These are phyloP conservation scores for Schizochytrium sp. DNA, from an alignment of 108 stramenopile species.

Conservation along the genomic window DNA sequence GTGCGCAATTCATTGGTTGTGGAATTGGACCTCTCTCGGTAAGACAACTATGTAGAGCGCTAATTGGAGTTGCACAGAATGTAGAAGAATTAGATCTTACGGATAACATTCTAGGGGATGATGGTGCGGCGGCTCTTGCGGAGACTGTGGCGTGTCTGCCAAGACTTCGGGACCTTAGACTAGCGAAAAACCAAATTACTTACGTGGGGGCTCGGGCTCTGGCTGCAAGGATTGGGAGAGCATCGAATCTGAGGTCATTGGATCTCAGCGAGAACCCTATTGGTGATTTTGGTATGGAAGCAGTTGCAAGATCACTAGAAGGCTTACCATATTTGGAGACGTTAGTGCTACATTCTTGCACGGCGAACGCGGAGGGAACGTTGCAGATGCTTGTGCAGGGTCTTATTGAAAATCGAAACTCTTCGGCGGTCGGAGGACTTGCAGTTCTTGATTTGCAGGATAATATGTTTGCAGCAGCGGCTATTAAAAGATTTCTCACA, in stretches of 20 bases:
- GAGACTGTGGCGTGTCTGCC: conserved; percentile 27
- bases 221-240: not conserved
- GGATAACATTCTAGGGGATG: conserved; percentile 19
- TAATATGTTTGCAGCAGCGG: not conserved
- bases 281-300: conserved; percentile 15
- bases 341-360: conserved; percentile 7
- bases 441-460: conserved; percentile 31
- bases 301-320: not conserved
- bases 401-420: conserved; percentile 25
- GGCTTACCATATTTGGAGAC: not conserved
- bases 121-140: conserved; percentile 1
- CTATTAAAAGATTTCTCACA: conserved; percentile 14
- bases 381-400: conserved; percentile 34
- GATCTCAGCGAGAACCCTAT: conserved; percentile 10
- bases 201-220: not conserved
- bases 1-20: conserved; percentile 19
- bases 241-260: not conserved
- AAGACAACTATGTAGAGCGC: conserved; percentile 11
- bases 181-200: conserved; percentile 23
- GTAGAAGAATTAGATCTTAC: conserved; percentile 43
- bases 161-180: not conserved
- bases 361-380: not conserved
- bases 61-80: conserved; percentile 1
- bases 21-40: conserved; percentile 10
- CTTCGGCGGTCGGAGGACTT: not conserved